Percentiles rank a stretch among this genome's conserved stretches.
These are phyloP conservation scores for Claviceps paspali DNA, from an alignment of 2,329 filamentous ascomycete genomes.

Conservation along the genomic window DNA sequence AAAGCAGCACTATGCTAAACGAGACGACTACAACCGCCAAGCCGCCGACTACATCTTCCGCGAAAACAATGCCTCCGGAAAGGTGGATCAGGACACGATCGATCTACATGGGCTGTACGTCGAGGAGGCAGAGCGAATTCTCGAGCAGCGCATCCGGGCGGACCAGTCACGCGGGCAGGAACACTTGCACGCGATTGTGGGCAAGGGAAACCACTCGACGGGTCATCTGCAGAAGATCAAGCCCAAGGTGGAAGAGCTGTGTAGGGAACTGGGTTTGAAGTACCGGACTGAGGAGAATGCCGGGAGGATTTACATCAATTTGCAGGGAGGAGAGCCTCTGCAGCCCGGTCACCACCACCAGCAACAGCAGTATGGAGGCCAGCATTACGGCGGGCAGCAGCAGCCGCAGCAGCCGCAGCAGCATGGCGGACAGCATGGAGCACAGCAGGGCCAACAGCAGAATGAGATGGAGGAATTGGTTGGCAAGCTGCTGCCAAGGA, in stretches of 20 bases:
- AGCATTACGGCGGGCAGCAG: slow-evolving; percentile 17
- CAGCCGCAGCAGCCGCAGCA: slow-evolving; percentile 20
- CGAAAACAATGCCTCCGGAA: slow-evolving; percentile 71
- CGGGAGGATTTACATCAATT: slow-evolving; percentile 75
- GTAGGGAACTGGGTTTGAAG: slow-evolving; percentile 65
- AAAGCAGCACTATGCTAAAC: slow-evolving; percentile 67
- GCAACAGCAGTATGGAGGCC: slow-evolving; percentile 1
- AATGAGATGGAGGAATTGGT: slow-evolving; percentile 45
- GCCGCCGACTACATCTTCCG: slow-evolving; percentile 91
- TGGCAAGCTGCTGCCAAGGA: slow-evolving; percentile 42
- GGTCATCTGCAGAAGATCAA: slow-evolving; percentile 87
- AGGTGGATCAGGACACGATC: slow-evolving; percentile 67
- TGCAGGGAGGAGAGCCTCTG: slow-evolving; percentile 55
- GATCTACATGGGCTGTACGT: slow-evolving; percentile 92
- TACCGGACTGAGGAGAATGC: slow-evolving; percentile 80
- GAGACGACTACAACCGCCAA: slow-evolving; percentile 81
- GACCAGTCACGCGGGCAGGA: slow-evolving; percentile 59
- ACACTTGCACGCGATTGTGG: slow-evolving; percentile 89
- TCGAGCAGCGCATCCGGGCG: slow-evolving; percentile 71
- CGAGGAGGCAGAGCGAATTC: slow-evolving; percentile 82
- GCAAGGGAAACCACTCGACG: slow-evolving; percentile 78
- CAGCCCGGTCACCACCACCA: slow-evolving; percentile 17
- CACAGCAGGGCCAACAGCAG: slow-evolving; percentile 28
- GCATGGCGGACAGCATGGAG: slow-evolving; percentile 13
- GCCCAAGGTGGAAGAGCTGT: slow-evolving; percentile 81